Base-by-base conservation (phyloP, 1,284 basidiomycete species). In the Naganishia sp. region DNA sequence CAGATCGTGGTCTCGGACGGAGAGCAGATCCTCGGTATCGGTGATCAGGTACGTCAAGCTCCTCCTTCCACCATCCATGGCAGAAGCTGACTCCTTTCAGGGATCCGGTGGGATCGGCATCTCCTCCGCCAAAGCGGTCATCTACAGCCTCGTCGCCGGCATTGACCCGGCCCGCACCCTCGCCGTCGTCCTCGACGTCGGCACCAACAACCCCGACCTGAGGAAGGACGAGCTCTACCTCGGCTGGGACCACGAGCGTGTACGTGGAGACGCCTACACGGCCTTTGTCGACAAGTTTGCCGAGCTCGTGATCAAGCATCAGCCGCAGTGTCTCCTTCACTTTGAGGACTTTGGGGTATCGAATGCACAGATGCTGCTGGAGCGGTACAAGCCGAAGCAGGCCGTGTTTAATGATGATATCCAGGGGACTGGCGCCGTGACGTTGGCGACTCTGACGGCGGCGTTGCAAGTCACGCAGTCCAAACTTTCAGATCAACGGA, bases 401-500 rank as follows among this genome's bases (percentile, higher is more conserved):
- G 81, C 87, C 0, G 84, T 87, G 18, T 92, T 92, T 82, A 92
- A 92, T 75, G 90, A 91, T 71, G 89, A 79, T 70, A 78, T 79
- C 48, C 90, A 92, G 80, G 90, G 90, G 15, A 93, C 90, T 0
- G 90, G 90, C 2, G 90, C 90, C 0, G 90, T 93, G 16, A 88
- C 90, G 54, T 55, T 90, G 23, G 84, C 88, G 0, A 84, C 84
- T n/a, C 75, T 89, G 50, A 86, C 88, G 82, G 83, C 88, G 0
- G 88, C 88, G 1, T 82, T 87, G 49, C 84, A 86, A 18, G 86
- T 90, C 21, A 89, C 87, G 23, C 86, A 86, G 75, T 78, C 79
- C 66, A 84, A 80, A 70, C 82, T 91, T 31, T 80, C 82, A 7
- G 86, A 89, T 66, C 89, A 90, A 74, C 84, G 87, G 3, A 85